Percentiles rank a stretch among this genome's conserved stretches.
Evolutionary conservation across 306 rosid genomes (phyloP).

Genomic region (Prunus dulcis): DNA sequence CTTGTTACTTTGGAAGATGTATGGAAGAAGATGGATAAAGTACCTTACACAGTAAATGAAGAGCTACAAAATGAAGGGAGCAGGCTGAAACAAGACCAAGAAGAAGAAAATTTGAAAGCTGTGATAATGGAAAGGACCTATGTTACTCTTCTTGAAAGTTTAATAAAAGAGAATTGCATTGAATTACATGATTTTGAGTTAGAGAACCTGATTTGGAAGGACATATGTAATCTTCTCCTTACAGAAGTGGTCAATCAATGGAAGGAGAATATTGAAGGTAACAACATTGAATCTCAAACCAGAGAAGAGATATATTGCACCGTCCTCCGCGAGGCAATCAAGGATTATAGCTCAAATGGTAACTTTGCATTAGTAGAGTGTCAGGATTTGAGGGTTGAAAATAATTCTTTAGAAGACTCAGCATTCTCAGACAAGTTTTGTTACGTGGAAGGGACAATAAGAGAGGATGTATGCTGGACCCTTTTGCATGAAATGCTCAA

Average conservation of each 20-base stretch:
- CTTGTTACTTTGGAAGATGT: constrained; percentile 27
- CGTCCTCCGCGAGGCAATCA: constrained; percentile 33
- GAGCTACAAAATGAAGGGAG: constrained; percentile 21
- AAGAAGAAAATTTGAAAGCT: constrained; percentile 23
- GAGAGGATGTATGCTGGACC: constrained; percentile 37
- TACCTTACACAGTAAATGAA: constrained; percentile 19
- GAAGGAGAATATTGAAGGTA: constrained; percentile 36
- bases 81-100: constrained; percentile 27
- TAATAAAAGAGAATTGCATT: constrained; percentile 18
- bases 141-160: constrained; percentile 25
- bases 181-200: constrained; percentile 26
- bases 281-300: constrained; percentile 34
- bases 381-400: constrained; percentile 8
- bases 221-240: constrained; percentile 24
- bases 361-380: constrained; percentile 17
- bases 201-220: constrained; percentile 39
- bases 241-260: constrained; percentile 39
- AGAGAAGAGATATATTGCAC: constrained; percentile 41
- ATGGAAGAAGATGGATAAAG: constrained; percentile 37
- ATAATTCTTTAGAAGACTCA: constrained; percentile 3
- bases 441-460: constrained; percentile 27
- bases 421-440: constrained; percentile 7
- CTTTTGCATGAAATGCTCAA: constrained; percentile 30
- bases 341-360: constrained; percentile 20
- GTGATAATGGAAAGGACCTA: constrained; percentile 25